These are phyloP conservation scores for Fennellomyces sp. DNA, from an alignment of 371 early-diverging fungal species.

Conservation along the genomic window DNA sequence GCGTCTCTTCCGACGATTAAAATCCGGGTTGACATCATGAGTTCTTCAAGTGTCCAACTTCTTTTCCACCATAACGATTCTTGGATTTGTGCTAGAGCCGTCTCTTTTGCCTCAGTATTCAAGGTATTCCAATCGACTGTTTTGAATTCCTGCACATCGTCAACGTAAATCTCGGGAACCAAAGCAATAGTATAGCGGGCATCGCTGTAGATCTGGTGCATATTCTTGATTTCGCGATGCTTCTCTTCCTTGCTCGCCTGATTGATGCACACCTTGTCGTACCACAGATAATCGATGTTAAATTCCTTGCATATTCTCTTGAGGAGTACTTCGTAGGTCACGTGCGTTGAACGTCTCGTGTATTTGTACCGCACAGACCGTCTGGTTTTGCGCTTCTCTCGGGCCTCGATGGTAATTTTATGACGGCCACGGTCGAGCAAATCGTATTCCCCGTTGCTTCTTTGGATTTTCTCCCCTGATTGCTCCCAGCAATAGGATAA, in stretches of 20 bases:
- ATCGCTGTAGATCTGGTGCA: background rate
- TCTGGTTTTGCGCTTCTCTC: background rate
- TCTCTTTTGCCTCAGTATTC: background rate
- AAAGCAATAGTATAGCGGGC: background rate
- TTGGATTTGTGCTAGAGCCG: too few species aligned
- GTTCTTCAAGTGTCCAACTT: background rate
- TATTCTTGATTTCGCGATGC: background rate
- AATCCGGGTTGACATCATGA: background rate
- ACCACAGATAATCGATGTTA: background rate
- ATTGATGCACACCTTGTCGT: background rate
- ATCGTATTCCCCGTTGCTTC: background rate
- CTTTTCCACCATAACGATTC: background rate
- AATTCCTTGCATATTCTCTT: background rate
- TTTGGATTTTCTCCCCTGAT: background rate
- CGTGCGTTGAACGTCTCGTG: too few species aligned
- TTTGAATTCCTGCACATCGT: background rate
- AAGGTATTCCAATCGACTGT: too few species aligned
- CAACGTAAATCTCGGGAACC: background rate
- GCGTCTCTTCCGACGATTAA: background rate
- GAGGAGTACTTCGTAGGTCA: background rate
- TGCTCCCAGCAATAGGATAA: constrained; percentile 1
- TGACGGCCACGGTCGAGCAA: background rate
- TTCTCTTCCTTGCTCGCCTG: background rate
- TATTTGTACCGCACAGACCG: background rate
- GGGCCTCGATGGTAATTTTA: background rate